A percentile compares a stretch with the other conserved stretches of the same genome.
phyloP scores from a whole-genome alignment of 768 basidiomycete genomes.

The Leccinum subtestaceum region DNA sequence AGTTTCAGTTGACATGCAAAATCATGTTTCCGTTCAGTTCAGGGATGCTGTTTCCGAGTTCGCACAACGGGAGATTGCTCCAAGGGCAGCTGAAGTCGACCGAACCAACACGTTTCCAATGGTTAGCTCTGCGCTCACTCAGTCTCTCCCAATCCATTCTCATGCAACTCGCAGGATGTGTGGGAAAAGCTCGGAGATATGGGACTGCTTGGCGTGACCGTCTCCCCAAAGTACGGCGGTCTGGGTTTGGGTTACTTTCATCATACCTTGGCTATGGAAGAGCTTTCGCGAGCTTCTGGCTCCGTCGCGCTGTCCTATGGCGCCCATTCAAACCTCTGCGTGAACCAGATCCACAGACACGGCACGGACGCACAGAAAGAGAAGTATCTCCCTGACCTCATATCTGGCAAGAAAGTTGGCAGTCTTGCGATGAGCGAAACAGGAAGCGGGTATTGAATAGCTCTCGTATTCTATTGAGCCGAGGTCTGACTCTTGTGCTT shows the following conservation, averaged over 20 bases:
- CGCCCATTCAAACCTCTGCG: constrained; percentile 88
- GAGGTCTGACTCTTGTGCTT: background rate
- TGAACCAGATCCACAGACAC: constrained; percentile 81
- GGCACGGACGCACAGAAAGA: constrained; percentile 80
- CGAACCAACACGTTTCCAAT: constrained; percentile 76
- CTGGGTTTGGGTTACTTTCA: constrained; percentile 81
- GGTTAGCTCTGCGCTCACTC: constrained; percentile 39
- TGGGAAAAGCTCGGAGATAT: constrained; percentile 90
- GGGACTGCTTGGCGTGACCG: constrained; percentile 90
- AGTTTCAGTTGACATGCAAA: background rate
- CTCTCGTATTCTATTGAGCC: background rate
- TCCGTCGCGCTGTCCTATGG: constrained; percentile 92
- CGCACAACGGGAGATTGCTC: constrained; percentile 80
- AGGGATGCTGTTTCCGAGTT: constrained; percentile 76
- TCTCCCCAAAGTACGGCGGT: constrained; percentile 77
- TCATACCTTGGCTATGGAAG: constrained; percentile 94
- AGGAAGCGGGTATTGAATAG: constrained; percentile 56
- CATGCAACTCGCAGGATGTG: constrained; percentile 53
- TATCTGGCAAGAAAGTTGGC: constrained; percentile 81
- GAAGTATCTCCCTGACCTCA: constrained; percentile 76
- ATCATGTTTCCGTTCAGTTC: constrained; percentile 50
- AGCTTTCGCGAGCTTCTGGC: constrained; percentile 84
- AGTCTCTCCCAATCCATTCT: background rate
- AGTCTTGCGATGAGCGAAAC: constrained; percentile 94
- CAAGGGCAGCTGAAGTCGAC: constrained; percentile 84